Evolutionary conservation across 2,329 filamentous ascomycete species (phyloP).

Genomic region (Erysiphe neolycopersici): DNA sequence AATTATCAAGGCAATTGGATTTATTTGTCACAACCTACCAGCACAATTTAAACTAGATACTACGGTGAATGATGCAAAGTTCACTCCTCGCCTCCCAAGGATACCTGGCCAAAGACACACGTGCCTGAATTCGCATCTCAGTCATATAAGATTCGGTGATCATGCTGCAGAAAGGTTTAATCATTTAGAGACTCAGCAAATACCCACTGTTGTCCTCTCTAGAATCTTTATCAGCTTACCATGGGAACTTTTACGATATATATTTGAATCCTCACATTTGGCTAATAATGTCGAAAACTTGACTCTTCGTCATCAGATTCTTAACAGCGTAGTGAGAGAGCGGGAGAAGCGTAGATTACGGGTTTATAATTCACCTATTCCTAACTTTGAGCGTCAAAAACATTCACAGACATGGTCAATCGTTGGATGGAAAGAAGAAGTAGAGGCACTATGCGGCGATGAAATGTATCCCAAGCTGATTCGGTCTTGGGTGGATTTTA

Average conservation of each 20-base stretch:
- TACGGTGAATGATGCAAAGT: conserved; percentile 18
- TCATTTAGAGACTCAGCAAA: conserved; percentile 10
- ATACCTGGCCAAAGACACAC: conserved; percentile 7
- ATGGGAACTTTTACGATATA: conserved; percentile 34
- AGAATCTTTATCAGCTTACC: conserved; percentile 44
- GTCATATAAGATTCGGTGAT: conserved; percentile 47
- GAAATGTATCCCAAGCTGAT: not conserved
- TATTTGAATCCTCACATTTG: conserved; percentile 33
- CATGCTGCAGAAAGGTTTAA: conserved; percentile 15
- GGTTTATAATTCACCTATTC: conserved; percentile 6
- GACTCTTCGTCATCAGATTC: conserved; percentile 21
- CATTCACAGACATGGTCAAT: conserved; percentile 10
- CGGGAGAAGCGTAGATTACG: conserved; percentile 26
- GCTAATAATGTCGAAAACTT: conserved; percentile 22
- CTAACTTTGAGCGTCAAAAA: conserved; percentile 9
- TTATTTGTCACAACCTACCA: conserved; percentile 32
- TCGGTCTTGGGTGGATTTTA: conserved; percentile 1
- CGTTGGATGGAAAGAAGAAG: conserved; percentile 13
- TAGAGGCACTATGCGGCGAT: conserved; percentile 2
- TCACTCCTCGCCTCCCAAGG: conserved; percentile 20
- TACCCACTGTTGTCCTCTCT: conserved; percentile 24
- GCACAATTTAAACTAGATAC: conserved; percentile 31
- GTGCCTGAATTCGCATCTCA: conserved; percentile 25
- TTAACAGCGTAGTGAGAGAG: conserved; percentile 25
- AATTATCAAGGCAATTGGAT: conserved; percentile 27